phyloP scores from a whole-genome alignment of 169 alveolate species.

The Neospora caninum region DNA sequence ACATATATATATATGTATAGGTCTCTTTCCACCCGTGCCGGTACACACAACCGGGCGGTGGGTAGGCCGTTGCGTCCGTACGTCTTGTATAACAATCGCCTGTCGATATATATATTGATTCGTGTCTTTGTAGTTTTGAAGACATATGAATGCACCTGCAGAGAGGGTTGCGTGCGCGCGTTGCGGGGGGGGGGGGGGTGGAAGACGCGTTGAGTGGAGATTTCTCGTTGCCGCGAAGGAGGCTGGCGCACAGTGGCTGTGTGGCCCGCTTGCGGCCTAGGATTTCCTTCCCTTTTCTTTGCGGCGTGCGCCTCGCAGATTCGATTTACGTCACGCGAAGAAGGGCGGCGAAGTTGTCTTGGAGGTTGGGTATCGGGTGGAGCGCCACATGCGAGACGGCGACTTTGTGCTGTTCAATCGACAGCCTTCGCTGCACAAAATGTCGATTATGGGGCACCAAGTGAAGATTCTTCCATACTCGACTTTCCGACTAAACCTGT shows the following conservation, averaged over 20 bases:
- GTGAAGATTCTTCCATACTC: constrained; percentile 97
- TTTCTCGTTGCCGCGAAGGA: no score
- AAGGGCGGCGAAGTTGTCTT: constrained; percentile 88
- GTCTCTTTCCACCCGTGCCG: not conserved
- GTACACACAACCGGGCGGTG: no score
- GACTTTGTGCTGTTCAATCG: constrained; percentile 99
- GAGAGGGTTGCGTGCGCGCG: no score
- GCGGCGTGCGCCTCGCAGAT: not conserved
- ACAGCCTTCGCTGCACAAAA: constrained; percentile 99
- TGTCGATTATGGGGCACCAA: constrained; percentile 99
- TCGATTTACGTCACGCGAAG: constrained; percentile 74
- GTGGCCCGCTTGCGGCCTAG: no score
- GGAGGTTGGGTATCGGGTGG: constrained; percentile 97
- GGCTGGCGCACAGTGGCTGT: no score
- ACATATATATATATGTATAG: not conserved
- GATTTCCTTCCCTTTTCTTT: not conserved
- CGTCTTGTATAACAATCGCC: no score
- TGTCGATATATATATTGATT: no score
- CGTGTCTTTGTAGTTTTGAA: no score
- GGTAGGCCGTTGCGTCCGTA: no score
- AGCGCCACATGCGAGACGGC: constrained; percentile 98
- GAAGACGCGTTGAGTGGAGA: no score
- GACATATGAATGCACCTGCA: no score
- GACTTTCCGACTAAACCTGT: constrained; percentile 98
- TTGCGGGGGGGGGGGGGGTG: no score